Conservation (phyloP, 2,329 filamentous ascomycete genomes). For the Ophiostoma quercus region DNA sequence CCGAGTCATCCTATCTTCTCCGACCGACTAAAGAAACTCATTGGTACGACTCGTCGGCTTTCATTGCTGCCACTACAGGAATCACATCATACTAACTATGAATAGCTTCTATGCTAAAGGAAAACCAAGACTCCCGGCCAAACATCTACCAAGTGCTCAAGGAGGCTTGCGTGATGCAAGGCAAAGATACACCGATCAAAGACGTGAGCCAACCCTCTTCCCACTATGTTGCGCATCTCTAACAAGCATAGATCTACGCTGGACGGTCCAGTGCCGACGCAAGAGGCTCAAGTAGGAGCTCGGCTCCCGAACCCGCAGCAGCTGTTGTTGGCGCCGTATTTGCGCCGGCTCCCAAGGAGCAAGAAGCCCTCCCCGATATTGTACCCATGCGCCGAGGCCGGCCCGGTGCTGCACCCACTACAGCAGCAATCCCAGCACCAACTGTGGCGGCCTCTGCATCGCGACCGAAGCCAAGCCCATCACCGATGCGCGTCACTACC, state of each 20-base stretch:
- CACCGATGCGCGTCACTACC: constrained; percentile 62
- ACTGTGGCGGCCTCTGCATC: constrained; percentile 36
- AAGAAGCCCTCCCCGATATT: constrained; percentile 76
- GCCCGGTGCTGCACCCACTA: constrained; percentile 46
- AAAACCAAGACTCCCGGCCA: constrained; percentile 70
- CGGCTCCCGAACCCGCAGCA: constrained; percentile 47
- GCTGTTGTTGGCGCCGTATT: constrained; percentile 75
- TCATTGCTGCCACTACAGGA: not conserved
- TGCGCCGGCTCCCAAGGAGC: constrained; percentile 64
- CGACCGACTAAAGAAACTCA: constrained; percentile 80
- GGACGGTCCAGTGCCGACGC: constrained; percentile 59
- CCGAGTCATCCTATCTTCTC: constrained; percentile 86
- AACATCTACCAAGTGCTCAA: constrained; percentile 92
- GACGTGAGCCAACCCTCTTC: constrained; percentile 54
- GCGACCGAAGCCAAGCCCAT: constrained; percentile 49
- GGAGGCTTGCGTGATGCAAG: constrained; percentile 84
- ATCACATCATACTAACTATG: not conserved
- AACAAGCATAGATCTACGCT: constrained; percentile 62
- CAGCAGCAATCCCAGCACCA: constrained; percentile 32
- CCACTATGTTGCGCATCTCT: not conserved
- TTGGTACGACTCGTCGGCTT: constrained; percentile 53
- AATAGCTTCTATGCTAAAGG: constrained; percentile 82
- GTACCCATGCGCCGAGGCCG: constrained; percentile 88
- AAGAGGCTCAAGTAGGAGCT: constrained; percentile 46
- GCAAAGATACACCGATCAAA: constrained; percentile 77